Conservation (phyloP, 768 basidiomycete species). For the Agaricus blazei region DNA sequence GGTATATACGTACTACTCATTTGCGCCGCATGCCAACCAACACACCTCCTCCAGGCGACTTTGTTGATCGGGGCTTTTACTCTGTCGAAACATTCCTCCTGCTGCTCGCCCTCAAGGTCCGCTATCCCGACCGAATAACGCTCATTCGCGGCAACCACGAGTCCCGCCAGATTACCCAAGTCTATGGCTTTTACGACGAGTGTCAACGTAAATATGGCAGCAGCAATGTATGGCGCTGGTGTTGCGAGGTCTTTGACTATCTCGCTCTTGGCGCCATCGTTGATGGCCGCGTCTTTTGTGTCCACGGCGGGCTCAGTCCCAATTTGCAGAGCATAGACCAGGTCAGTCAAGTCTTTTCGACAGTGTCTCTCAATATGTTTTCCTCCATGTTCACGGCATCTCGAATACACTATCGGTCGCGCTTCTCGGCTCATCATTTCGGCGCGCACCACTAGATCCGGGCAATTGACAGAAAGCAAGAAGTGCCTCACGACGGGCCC, state of each 20-base stretch:
- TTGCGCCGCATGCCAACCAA: constrained; percentile 1
- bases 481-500: constrained; percentile 96
- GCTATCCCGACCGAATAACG: constrained; percentile 95
- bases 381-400: background rate
- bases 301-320: constrained; percentile 94
- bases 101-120: constrained; percentile 91
- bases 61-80: constrained; percentile 97
- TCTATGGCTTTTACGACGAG: constrained; percentile 93
- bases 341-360: constrained; percentile 33
- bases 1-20: constrained; percentile 40
- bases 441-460: constrained; percentile 58
- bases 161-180: constrained; percentile 94
- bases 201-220: constrained; percentile 95
- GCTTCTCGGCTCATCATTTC: too few relatives aligned
- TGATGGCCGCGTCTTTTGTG: constrained; percentile 96
- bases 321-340: constrained; percentile 84
- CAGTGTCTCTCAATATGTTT: background rate
- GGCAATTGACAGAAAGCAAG: constrained; percentile 91
- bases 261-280: constrained; percentile 91
- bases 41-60: constrained; percentile 63
- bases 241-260: constrained; percentile 98
- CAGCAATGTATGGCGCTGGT: constrained; percentile 95
- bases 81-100: constrained; percentile 95
- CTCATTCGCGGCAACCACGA: constrained; percentile 98
- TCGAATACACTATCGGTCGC: background rate